Percentiles rank a stretch among this genome's conserved stretches.
Conservation (phyloP, 1,139 yeast species). For the Blastobotrys persicus region DNA sequence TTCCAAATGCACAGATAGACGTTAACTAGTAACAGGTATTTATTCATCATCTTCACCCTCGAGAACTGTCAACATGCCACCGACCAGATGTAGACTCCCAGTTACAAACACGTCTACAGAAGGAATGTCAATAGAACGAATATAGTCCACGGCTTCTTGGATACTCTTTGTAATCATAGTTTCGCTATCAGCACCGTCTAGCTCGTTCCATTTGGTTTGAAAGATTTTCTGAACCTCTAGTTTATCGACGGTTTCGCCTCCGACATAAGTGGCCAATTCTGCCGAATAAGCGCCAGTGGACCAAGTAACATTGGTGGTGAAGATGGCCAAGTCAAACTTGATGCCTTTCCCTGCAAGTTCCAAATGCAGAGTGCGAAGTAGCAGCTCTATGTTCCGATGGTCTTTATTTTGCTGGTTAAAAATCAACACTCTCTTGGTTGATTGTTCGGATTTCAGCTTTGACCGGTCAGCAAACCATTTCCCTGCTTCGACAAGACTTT, state of each 20-base stretch:
- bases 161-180: slow-evolving; percentile 68
- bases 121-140: slow-evolving; percentile 41
- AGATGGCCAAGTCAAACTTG: slow-evolving; percentile 72
- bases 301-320: slow-evolving; percentile 93
- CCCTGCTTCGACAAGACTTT: slow-evolving; percentile 77
- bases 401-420: slow-evolving; percentile 96
- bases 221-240: slow-evolving; percentile 77
- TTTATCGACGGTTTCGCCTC: slow-evolving; percentile 71
- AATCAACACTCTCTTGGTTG: slow-evolving; percentile 47
- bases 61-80: slow-evolving; percentile 85
- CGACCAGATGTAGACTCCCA: slow-evolving; percentile 91
- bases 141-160: slow-evolving; percentile 64
- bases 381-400: slow-evolving; percentile 48
- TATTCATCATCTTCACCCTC: slow-evolving; percentile 12
- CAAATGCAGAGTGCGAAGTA: slow-evolving; percentile 54
- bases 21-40: no score
- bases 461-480: slow-evolving; percentile 58
- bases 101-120: slow-evolving; percentile 79
- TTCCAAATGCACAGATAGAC: no score
- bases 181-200: slow-evolving; percentile 46
- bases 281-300: slow-evolving; percentile 73
- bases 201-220: slow-evolving; percentile 62
- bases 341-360: slow-evolving; percentile 36
- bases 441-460: slow-evolving; percentile 14
- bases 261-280: slow-evolving; percentile 82